phyloP scores from a whole-genome alignment of 495 filamentous ascomycete genomes.

The Opeltia flavorubescens region DNA sequence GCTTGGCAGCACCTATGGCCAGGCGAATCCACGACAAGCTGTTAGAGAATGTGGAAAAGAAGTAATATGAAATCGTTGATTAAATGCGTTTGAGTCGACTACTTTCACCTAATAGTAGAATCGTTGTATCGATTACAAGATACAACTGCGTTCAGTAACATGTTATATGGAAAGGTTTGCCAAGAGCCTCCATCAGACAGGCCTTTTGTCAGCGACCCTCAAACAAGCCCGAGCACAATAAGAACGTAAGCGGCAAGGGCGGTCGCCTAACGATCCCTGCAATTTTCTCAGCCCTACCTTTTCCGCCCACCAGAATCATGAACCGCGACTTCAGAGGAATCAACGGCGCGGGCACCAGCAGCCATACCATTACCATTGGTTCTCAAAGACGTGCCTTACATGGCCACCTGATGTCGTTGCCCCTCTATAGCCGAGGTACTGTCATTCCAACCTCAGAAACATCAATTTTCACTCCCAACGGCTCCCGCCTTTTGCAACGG shows the following conservation, averaged over 20 bases:
- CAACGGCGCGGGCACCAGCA: conserved; percentile 2
- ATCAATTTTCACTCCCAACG: neutral
- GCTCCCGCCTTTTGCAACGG: neutral
- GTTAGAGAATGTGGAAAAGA: no score
- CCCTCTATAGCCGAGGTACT: neutral
- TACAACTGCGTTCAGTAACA: no score
- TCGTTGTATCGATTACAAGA: no score
- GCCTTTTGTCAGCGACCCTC: no score
- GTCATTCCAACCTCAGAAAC: conserved; percentile 1
- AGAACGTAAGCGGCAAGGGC: neutral
- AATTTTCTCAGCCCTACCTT: neutral
- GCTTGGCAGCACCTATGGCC: no score
- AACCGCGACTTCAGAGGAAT: neutral
- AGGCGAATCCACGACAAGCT: no score
- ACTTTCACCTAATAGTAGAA: no score
- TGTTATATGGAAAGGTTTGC: no score
- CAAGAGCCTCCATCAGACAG: no score
- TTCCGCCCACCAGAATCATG: neutral
- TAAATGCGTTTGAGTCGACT: no score
- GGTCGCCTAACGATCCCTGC: neutral
- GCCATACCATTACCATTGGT: neutral
- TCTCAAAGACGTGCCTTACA: neutral
- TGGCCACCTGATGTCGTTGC: conserved; percentile 1
- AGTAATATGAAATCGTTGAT: no score
- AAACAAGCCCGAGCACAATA: no score